Evolutionary conservation across 371 early-diverging fungal genomes (phyloP).

Genomic region (Pancytospora epiphaga): DNA sequence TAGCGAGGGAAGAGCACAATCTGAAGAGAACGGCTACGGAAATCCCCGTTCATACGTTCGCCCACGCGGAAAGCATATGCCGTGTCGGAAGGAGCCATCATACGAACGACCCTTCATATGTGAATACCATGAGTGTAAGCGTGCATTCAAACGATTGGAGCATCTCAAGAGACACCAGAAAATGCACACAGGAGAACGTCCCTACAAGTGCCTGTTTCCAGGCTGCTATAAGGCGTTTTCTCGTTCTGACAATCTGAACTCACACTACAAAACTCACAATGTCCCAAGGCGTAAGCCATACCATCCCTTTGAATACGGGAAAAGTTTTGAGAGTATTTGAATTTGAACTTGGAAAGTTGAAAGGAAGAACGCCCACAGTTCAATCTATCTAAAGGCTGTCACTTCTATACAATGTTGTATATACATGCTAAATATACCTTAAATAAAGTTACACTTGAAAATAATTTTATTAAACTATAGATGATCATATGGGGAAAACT

Average conservation of each 20-base stretch:
- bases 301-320: not conserved
- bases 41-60: not conserved
- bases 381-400: no score
- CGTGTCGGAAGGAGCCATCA: not conserved
- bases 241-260: conserved; percentile 53
- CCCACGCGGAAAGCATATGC: conserved; percentile 41
- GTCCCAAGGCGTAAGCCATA: no score
- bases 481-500: no score
- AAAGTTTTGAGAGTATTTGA: no score
- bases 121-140: conserved; percentile 64
- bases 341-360: no score
- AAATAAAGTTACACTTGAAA: no score
- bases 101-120: conserved; percentile 57
- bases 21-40: not conserved
- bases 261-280: conserved; percentile 54
- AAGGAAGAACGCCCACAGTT: no score
- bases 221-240: conserved; percentile 51
- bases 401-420: no score
- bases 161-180: conserved; percentile 66
- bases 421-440: no score
- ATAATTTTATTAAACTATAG: no score
- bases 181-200: conserved; percentile 50
- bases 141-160: conserved; percentile 70
- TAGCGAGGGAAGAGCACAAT: not conserved
- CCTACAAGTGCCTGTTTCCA: conserved; percentile 58